Base-by-base conservation (phyloP, 495 filamentous ascomycete genomes). In the Aspergillus egyptiacus region DNA sequence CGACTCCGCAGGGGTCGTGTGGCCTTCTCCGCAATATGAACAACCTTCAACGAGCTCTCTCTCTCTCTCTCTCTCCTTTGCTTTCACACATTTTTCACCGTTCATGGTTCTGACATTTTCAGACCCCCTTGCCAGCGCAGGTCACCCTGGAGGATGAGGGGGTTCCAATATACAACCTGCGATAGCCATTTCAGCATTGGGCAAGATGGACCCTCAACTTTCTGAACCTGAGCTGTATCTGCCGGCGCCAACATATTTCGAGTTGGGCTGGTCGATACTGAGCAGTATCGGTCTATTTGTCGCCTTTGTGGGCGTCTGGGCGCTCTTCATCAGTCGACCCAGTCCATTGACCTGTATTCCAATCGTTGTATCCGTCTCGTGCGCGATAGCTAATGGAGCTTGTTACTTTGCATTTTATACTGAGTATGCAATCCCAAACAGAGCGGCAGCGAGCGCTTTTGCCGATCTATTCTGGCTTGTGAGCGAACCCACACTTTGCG, bases 341-440 rank as follows among this genome's bases (percentile, higher is more conserved):
- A 60, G 56, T n/a, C 61, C 59, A 8, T 23, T 66, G 14, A 46
- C 55, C 10, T 34, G 58, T 24, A 57, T 69, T 32, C 66, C 66
- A 0, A 51, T 69, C 27, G 32, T 66, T 13, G 53, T 58, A 11
- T 67, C 64, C 2, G 39, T 48, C 11, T 61, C 59, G 11, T 36
- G 59, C 14, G 54, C 63, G 10, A 46, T 64, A 32, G 64, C 66
- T 5, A 66, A 69, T 39, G 64, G 66, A 14, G 46, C 65, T 2
- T 68, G 64, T 35, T 68, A 60, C 45, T 69, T 56, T 48, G 60
- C 62, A n/a, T 69, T 61, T 46, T 69, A 69, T 42, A 54, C 58
- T 2, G 37, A 54, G 5, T 50, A 63, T 40, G 38, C 58, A 4
- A 46, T 25, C 7, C 47, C 33, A 14, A 42, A 47, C 17, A 47